Evolutionary conservation across 495 filamentous ascomycete species (phyloP).

Genomic region (Penicillium samsonianum): DNA sequence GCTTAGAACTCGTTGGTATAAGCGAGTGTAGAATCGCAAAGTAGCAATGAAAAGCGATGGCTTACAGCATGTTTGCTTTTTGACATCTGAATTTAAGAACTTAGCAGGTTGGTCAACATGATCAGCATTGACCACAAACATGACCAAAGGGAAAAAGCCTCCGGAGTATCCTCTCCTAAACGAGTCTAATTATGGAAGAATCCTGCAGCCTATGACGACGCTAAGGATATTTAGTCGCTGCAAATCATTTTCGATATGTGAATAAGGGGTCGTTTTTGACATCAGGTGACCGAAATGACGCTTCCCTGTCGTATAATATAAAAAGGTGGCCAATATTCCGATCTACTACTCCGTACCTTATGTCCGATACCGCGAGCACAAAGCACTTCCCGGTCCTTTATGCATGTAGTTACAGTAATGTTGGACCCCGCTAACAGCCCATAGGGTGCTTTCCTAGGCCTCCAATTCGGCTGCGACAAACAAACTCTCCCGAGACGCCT

Average conservation of each 20-base stretch:
- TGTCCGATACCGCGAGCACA: constrained; percentile 17
- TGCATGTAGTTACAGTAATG: constrained; percentile 13
- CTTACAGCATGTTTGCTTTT: constrained; percentile 24
- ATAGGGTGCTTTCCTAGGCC: constrained; percentile 28
- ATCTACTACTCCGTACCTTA: constrained; percentile 1
- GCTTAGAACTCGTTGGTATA: not conserved
- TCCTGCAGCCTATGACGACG: constrained; percentile 10
- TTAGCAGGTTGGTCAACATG: constrained; percentile 19
- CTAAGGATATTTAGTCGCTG: constrained; percentile 6
- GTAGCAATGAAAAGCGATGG: not conserved
- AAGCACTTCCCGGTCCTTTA: not conserved
- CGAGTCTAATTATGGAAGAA: constrained; percentile 19
- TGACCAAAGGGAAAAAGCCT: constrained; percentile 15
- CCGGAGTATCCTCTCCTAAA: constrained; percentile 1
- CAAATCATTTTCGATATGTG: constrained; percentile 9
- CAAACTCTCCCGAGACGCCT: constrained; percentile 12
- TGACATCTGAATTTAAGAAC: constrained; percentile 8
- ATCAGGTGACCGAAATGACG: constrained; percentile 7
- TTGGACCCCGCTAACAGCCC: constrained; percentile 17
- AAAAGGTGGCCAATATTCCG: not conserved
- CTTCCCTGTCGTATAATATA: not conserved
- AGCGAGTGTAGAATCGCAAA: constrained; percentile 2
- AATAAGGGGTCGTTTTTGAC: constrained; percentile 3
- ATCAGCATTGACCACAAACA: constrained; percentile 24
- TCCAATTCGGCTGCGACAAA: constrained; percentile 21